Percentiles rank a stretch among this genome's conserved stretches.
These are phyloP conservation scores for Fremontodendron californicum DNA, from an alignment of 345 rosid genomes.

Conservation along the genomic window DNA sequence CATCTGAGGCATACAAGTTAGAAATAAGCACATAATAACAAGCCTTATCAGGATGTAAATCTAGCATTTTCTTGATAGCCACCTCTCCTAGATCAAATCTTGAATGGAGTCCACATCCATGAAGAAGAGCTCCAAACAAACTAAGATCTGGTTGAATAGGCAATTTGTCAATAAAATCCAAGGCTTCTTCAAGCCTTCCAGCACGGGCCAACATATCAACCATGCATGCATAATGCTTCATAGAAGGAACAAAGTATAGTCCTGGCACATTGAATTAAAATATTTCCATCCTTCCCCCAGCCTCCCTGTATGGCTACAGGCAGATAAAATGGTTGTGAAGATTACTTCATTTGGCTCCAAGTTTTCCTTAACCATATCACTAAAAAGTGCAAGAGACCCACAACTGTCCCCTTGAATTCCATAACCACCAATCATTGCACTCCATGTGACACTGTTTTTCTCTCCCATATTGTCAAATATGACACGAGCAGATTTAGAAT, in stretches of 20 bases:
- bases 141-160: conserved; percentile 58
- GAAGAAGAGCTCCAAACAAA: conserved; percentile 75
- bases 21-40: conserved; percentile 74
- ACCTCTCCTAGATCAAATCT: conserved; percentile 80
- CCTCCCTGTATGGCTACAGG: conserved; percentile 78
- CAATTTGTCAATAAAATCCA: conserved; percentile 62
- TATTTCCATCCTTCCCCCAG: conserved; percentile 66
- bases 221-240: conserved; percentile 77
- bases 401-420: conserved; percentile 59
- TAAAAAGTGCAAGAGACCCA: conserved; percentile 50
- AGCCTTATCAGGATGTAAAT: conserved; percentile 59
- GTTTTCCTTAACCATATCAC: conserved; percentile 54
- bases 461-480: conserved; percentile 53
- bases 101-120: conserved; percentile 80
- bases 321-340: conserved; percentile 69
- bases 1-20: conserved; percentile 80
- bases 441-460: conserved; percentile 68
- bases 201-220: conserved; percentile 83
- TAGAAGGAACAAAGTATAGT: conserved; percentile 57
- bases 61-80: conserved; percentile 60
- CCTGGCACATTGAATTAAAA: conserved; percentile 58
- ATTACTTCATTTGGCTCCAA: conserved; percentile 59
- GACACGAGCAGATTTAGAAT: conserved; percentile 55
- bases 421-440: conserved; percentile 81
- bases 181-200: conserved; percentile 82